A percentile compares a stretch with the other conserved stretches of the same genome.
Evolutionary conservation across 805 yeast species (phyloP).

Genomic region (Helenozyma rhizophorensis): DNA sequence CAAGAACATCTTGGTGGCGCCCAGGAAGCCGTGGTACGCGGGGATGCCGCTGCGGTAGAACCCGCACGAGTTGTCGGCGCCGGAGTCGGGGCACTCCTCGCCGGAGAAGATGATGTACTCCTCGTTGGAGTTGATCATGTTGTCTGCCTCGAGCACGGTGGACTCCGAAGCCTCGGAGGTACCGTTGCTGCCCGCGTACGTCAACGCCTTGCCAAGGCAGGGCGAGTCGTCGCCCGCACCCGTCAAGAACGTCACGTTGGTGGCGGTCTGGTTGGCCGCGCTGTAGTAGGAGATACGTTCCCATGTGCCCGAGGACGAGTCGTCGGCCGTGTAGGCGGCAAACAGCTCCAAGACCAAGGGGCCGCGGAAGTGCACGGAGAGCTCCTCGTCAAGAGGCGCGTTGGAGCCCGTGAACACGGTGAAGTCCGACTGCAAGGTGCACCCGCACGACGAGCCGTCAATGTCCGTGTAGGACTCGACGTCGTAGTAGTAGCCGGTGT

Average conservation of each 20-base stretch:
- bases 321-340: conserved; percentile 51
- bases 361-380: conserved; percentile 77
- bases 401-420: conserved; percentile 51
- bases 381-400: conserved; percentile 63
- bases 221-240: conserved; percentile 55
- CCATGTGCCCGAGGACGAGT: conserved; percentile 46
- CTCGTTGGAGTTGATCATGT: conserved; percentile 50
- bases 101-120: conserved; percentile 61
- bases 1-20: conserved; percentile 64
- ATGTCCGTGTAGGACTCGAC: conserved; percentile 43
- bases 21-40: conserved; percentile 68
- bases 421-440: conserved; percentile 36
- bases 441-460: conserved; percentile 42
- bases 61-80: conserved; percentile 60
- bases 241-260: conserved; percentile 65
- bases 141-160: conserved; percentile 46
- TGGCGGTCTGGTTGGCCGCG: conserved; percentile 42
- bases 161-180: conserved; percentile 39
- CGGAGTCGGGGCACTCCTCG: conserved; percentile 52
- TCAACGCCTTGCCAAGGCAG: conserved; percentile 66
- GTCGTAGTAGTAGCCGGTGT: conserved; percentile 45
- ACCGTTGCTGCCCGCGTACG: conserved; percentile 61
- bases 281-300: conserved; percentile 57
- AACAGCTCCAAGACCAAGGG: conserved; percentile 59
- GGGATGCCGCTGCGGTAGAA: conserved; percentile 72